Evolutionary conservation across 2,329 filamentous ascomycete genomes (phyloP), one percentile per base, ranked within the genome.

Genomic region (Colletotrichum cereale): DNA sequence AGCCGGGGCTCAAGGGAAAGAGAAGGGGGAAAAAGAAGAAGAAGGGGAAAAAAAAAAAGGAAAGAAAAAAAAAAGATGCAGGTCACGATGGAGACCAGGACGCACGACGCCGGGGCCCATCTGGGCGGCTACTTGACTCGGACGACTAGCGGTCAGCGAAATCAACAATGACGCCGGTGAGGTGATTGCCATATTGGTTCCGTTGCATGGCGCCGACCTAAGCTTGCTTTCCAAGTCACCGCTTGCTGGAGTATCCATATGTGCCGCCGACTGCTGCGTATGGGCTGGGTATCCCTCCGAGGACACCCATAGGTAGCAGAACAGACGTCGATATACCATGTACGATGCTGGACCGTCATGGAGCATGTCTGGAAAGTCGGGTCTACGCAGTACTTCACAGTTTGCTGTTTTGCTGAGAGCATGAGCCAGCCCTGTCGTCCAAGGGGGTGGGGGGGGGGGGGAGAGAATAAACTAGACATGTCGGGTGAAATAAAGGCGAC

Each of bases 111-210:
- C 14, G 60, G 21, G 57, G 34, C 57, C 36, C 68, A 21, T 38
- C 29, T 34, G 44, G 26, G 12, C 24, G 31, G 31, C 42, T 56
- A 50, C 64, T 67, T 67, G 68, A 71, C 56, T 71, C 68, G 29
- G 57, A 62, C 36, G 64, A 71, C 48, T 67, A 66, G 68, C 68
- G 64, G 68, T 67, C 68, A 71, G 60, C 31, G 38, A 42, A 21
- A 56, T 14, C 29, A 26, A 71, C 48, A 26, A 34, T 18, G 18
- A 31, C 3, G 18, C 26, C 21, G 55, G 38, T 61, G 47, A 66
- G 50, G 29, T 24, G 10, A n/a, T 47, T 66, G 55, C 53, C 62
- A 36, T 58, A 16, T 44, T 5, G 14, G 63, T 29, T 12, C 34
- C 16, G 40, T n/a, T 47, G 60, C 52, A 64, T 63, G 50, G 21